These are phyloP conservation scores for Mycena albidolilacea DNA, from an alignment of 768 basidiomycete genomes.

Conservation along the genomic window DNA sequence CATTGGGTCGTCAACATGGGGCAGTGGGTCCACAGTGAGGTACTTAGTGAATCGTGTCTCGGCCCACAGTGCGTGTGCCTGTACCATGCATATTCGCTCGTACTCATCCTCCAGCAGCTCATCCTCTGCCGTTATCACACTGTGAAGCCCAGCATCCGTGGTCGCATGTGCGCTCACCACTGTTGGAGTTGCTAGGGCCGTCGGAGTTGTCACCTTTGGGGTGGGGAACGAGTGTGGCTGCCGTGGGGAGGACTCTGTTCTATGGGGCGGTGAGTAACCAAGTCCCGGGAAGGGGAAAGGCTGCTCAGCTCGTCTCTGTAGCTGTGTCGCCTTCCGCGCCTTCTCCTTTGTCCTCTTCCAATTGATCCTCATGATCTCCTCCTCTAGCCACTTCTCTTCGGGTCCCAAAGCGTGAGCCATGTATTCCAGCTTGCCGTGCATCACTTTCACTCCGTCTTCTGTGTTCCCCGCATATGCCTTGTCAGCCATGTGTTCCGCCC, in stretches of 20 bases:
- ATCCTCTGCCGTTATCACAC: neutral
- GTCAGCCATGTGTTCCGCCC: too few relatives aligned
- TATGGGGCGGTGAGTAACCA: conserved; percentile 18
- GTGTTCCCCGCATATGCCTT: too few relatives aligned
- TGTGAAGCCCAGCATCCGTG: too few relatives aligned
- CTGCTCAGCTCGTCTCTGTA: conserved; percentile 27
- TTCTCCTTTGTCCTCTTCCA: neutral
- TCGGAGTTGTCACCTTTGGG: neutral
- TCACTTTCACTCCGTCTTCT: too few relatives aligned
- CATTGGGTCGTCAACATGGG: neutral
- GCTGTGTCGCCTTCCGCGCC: conserved; percentile 20
- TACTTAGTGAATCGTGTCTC: conserved; percentile 28
- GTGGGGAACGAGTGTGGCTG: conserved; percentile 1
- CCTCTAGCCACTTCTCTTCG: neutral
- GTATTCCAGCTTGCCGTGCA: too few relatives aligned
- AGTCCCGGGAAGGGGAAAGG: conserved; percentile 27
- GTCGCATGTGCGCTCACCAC: too few relatives aligned
- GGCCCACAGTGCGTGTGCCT: conserved; percentile 20
- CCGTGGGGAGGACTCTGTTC: neutral
- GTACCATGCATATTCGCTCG: conserved; percentile 5
- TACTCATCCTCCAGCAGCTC: conserved; percentile 21
- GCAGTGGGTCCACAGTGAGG: conserved; percentile 1
- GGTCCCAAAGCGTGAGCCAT: neutral
- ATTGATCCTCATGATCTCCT: neutral
- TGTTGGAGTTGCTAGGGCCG: too few relatives aligned